A percentile compares a stretch with the other conserved stretches of the same genome.
phyloP scores from a whole-genome alignment of 768 basidiomycete genomes.

The Leucosporidium creatinivorum region DNA sequence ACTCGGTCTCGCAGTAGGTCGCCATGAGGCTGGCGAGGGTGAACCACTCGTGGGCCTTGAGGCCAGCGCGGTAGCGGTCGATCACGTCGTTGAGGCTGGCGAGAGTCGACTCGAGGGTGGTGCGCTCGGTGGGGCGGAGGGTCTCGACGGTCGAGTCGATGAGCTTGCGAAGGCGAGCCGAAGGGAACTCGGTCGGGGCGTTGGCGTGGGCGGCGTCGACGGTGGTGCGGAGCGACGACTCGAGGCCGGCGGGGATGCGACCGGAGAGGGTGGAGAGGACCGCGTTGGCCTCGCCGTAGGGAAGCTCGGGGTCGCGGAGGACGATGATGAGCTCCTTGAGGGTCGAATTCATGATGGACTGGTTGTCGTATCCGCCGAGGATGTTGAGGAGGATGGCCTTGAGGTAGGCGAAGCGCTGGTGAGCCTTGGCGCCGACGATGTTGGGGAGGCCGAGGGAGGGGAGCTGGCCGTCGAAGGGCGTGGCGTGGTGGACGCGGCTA shows the following conservation, averaged over 20 bases:
- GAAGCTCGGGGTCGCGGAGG: slow-evolving; percentile 75
- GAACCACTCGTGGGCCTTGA: slow-evolving; percentile 77
- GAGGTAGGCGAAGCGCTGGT: slow-evolving; percentile 73
- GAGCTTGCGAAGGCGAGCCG: slow-evolving; percentile 70
- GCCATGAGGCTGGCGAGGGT: slow-evolving; percentile 68
- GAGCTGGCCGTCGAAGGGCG: slow-evolving; percentile 91
- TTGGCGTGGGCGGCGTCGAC: slow-evolving; percentile 72
- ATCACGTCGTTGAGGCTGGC: slow-evolving; percentile 63
- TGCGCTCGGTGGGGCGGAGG: slow-evolving; percentile 68
- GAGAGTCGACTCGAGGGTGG: slow-evolving; percentile 69
- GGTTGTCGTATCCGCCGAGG: slow-evolving; percentile 93
- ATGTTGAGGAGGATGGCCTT: slow-evolving; percentile 76
- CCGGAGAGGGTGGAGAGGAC: slow-evolving; percentile 83
- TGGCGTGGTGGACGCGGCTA: slow-evolving; percentile 91
- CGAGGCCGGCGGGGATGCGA: slow-evolving; percentile 84
- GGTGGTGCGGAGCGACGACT: slow-evolving; percentile 69
- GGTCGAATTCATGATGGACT: slow-evolving; percentile 75
- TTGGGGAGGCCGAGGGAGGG: slow-evolving; percentile 78
- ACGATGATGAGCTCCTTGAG: slow-evolving; percentile 78
- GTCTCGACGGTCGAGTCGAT: slow-evolving; percentile 77
- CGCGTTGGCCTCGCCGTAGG: slow-evolving; percentile 74
- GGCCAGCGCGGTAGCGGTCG: slow-evolving; percentile 68
- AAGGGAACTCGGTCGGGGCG: slow-evolving; percentile 73
- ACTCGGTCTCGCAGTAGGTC: slow-evolving; percentile 78
- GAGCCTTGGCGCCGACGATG: slow-evolving; percentile 78